Evolutionary conservation across 345 rosid genomes (phyloP), one percentile per base, ranked within the genome.

Genomic region (Mercurialis annua): DNA sequence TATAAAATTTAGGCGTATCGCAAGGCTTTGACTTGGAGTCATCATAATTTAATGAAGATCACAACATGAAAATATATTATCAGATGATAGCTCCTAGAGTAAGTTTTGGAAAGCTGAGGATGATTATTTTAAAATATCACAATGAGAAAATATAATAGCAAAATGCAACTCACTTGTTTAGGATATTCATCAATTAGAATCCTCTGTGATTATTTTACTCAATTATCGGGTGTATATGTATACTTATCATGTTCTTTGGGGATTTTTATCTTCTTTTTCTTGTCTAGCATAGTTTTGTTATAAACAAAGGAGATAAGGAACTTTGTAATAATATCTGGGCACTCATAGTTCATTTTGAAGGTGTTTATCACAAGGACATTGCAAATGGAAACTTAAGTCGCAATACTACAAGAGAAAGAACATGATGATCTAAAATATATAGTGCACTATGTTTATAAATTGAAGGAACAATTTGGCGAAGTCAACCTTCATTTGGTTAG

Each of bases 161-260:
- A 54, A 66, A 7, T 8, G 36, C 15, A 38, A 26, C 43, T 49
- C 16, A 24, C 10, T 29, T 16, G 40, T 29, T 56, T 29, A 43
- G 29, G 46, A 43, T 67, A 15, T 43, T 54, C 43, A 55, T 67
- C 23, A 14, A 31, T 24, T 36, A 23, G 47, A 65, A 50, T 21
- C 49, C 47, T 50, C 8, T 34, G 20, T 33, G 23, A 64, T n/a
- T 5, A 9, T 7, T 5, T 48, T 33, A 21, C 31, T 26, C 31
- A 52, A 23, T 52, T 52, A 52, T 52, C 1, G 40, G 40, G 4
- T 52, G 10, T 52, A 1, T 52, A 3, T 10, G 5, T 52, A 26
- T 52, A 52, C 30, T 52, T 52, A 15, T 27, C 11, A 52, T 23
- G 27, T 23, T 16, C 31, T 52, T 5, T 52, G 24, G 17, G 6